A percentile compares a stretch with the other conserved stretches of the same genome.
phyloP scores from a whole-genome alignment of 2,329 filamentous ascomycete species.

The Diplocarpon rosae region DNA sequence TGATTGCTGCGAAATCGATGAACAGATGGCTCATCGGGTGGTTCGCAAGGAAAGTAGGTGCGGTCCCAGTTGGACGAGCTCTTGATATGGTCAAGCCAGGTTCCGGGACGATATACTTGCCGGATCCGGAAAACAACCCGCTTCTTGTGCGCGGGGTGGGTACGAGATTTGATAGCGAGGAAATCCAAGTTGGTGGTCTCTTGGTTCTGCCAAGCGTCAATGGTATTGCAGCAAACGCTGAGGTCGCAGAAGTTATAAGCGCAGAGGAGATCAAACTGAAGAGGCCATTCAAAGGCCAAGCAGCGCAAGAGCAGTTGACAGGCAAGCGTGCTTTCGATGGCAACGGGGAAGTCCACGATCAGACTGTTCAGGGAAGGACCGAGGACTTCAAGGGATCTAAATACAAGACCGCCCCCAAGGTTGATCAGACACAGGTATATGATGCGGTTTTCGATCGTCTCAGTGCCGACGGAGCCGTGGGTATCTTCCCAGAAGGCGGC shows the following conservation, averaged over 20 bases:
- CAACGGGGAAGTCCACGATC: conserved; percentile 51
- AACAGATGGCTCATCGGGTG: conserved; percentile 80
- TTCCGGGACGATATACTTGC: conserved; percentile 73
- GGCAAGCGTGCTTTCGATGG: conserved; percentile 62
- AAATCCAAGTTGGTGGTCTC: conserved; percentile 69
- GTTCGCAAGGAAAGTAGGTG: conserved; percentile 72
- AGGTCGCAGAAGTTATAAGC: conserved; percentile 71
- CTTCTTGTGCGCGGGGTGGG: conserved; percentile 58
- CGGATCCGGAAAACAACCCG: conserved; percentile 76
- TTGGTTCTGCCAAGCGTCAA: conserved; percentile 79
- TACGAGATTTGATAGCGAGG: conserved; percentile 57
- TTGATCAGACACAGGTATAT: conserved; percentile 90
- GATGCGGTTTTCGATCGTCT: conserved; percentile 83
- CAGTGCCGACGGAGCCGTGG: conserved; percentile 74
- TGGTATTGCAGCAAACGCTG: conserved; percentile 59
- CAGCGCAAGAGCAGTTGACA: conserved; percentile 71
- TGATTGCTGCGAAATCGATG: conserved; percentile 94
- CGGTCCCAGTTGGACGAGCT: conserved; percentile 85
- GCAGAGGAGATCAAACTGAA: conserved; percentile 77
- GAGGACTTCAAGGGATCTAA: conserved; percentile 62
- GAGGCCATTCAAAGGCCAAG: conserved; percentile 70
- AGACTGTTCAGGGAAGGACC: conserved; percentile 37
- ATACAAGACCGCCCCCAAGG: conserved; percentile 83
- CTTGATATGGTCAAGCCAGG: conserved; percentile 79
- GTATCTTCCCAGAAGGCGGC: conserved; percentile 94